Evolutionary conservation across 441 rosid genomes (phyloP).

Genomic region (Pelargonium cotyledonis): DNA sequence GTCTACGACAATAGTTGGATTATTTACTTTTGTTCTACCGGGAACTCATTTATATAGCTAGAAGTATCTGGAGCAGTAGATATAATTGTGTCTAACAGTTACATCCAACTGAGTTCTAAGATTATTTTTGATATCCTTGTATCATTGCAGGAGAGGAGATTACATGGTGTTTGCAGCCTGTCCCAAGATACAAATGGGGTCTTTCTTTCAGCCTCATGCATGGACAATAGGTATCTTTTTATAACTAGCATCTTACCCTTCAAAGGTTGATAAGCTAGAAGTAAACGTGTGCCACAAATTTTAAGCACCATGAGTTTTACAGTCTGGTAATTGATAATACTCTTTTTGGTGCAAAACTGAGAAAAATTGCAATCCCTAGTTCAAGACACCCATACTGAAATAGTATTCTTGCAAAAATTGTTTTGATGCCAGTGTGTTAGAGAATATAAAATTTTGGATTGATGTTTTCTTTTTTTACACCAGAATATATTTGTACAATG

Average conservation of each 20-base stretch:
- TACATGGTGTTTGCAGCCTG: conserved; percentile 76
- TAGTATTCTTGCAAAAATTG: neutral
- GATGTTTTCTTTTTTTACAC: conserved; percentile 8
- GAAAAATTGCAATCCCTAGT: neutral
- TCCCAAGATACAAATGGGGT: conserved; percentile 79
- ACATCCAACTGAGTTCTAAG: neutral
- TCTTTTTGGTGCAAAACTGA: neutral
- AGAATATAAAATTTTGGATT: neutral
- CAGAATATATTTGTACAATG: conserved; percentile 74
- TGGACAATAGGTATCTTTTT: conserved; percentile 60
- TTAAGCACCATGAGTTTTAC: neutral
- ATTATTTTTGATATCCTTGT: neutral
- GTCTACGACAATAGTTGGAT: neutral
- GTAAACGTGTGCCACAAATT: neutral
- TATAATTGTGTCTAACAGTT: neutral
- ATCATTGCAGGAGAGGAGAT: conserved; percentile 48
- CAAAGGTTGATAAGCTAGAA: neutral
- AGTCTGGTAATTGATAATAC: neutral
- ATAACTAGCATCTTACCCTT: conserved; percentile 1
- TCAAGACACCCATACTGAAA: neutral
- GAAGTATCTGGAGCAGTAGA: too few relatives aligned
- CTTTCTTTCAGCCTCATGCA: conserved; percentile 82
- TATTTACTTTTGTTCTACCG: neutral
- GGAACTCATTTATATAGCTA: too few relatives aligned
- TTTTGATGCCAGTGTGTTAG: neutral